These are phyloP conservation scores for Rosellinia necatrix DNA, from an alignment of 2,329 filamentous ascomycete genomes.

Conservation along the genomic window DNA sequence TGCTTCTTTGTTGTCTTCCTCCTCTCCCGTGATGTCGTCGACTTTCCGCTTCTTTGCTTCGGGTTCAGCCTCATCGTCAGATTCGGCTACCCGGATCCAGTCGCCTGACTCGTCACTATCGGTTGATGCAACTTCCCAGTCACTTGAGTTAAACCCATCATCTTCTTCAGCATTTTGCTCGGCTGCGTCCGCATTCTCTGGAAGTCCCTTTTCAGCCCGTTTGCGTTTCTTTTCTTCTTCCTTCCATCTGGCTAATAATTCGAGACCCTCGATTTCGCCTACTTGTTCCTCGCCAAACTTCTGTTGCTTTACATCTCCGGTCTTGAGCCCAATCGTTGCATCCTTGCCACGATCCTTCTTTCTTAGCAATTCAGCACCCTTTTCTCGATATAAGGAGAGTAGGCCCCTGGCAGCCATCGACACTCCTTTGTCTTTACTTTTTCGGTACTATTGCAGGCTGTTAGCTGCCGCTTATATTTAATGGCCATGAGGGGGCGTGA, in stretches of 20 bases:
- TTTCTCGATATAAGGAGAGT: constrained; percentile 86
- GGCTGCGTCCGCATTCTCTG: constrained; percentile 64
- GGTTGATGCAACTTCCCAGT: constrained; percentile 65
- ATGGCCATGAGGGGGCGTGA: background rate
- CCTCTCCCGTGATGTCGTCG: constrained; percentile 41
- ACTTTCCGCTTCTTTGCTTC: constrained; percentile 68
- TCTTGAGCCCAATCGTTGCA: constrained; percentile 79
- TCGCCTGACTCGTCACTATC: constrained; percentile 75
- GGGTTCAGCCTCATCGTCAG: constrained; percentile 76
- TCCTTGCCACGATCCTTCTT: constrained; percentile 92
- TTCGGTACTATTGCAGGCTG: constrained; percentile 89
- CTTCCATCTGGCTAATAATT: constrained; percentile 91
- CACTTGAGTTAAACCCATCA: constrained; percentile 57
- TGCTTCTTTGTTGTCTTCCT: constrained; percentile 49
- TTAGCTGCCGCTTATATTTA: constrained; percentile 7
- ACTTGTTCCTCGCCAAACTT: constrained; percentile 81
- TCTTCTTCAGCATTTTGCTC: constrained; percentile 66
- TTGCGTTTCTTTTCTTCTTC: constrained; percentile 82
- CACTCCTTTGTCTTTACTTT: constrained; percentile 98
- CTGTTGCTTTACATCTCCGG: constrained; percentile 74
- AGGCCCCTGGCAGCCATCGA: constrained; percentile 97
- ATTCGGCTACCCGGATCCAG: constrained; percentile 92
- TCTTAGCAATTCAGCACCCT: constrained; percentile 84
- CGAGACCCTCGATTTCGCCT: constrained; percentile 88
- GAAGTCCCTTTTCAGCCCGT: constrained; percentile 69